A percentile compares a stretch with the other conserved stretches of the same genome.
Conservation (phyloP, 805 yeast genomes). For the Yamadazyma scolyti region DNA sequence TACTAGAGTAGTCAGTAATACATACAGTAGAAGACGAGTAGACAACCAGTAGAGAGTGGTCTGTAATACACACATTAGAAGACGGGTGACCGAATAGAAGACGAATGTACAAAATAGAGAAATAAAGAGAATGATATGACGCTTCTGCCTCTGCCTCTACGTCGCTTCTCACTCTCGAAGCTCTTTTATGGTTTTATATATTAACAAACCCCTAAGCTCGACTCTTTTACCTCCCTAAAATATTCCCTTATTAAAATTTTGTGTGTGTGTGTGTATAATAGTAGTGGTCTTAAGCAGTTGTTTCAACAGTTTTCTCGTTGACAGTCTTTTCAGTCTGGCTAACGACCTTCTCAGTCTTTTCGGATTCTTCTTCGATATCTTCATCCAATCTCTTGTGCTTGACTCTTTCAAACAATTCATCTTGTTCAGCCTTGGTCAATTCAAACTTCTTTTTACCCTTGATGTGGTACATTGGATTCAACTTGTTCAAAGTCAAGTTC, state of each 20-base stretch:
- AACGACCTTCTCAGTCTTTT: slow-evolving; percentile 7
- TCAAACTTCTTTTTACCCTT: slow-evolving; percentile 59
- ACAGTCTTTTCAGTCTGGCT: slow-evolving; percentile 7
- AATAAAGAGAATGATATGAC: too few species aligned
- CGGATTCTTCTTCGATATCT: slow-evolving; percentile 12
- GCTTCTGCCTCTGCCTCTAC: too few species aligned
- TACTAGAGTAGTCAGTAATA: too few species aligned
- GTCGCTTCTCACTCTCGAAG: too few species aligned
- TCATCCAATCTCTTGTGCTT: slow-evolving; percentile 15
- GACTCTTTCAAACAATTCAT: slow-evolving; percentile 32
- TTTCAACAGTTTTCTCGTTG: too few species aligned
- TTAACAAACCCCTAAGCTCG: background rate
- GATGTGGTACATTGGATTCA: slow-evolving; percentile 73
- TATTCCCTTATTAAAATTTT: background rate
- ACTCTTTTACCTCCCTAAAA: background rate
- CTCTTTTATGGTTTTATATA: too few species aligned
- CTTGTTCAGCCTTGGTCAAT: slow-evolving; percentile 29
- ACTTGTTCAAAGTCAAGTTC: slow-evolving; percentile 32
- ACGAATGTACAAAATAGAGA: too few species aligned
- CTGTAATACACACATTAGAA: too few species aligned
- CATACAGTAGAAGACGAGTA: too few species aligned
- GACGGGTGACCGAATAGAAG: too few species aligned
- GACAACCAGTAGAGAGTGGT: too few species aligned
- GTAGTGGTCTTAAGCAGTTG: slow-evolving; percentile 1
- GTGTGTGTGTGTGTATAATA: slow-evolving; percentile 8